Conservation (phyloP, 176 grass and related monocot genomes). For the Raddia distichophylla region DNA sequence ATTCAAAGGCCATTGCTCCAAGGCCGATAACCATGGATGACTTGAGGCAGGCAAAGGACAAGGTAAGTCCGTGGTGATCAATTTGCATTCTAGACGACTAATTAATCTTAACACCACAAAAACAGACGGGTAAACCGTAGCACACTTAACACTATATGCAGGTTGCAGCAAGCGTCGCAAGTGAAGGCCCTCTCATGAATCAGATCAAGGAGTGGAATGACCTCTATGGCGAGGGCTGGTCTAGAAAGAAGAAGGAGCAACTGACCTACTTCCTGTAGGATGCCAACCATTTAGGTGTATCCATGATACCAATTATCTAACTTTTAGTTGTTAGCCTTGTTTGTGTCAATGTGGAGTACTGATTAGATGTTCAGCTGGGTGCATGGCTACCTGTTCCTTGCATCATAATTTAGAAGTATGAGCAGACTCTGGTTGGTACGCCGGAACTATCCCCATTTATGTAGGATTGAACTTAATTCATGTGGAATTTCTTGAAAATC, state of each 20-base stretch:
- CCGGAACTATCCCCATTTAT: no score
- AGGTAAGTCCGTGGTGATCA: slow-evolving; percentile 51
- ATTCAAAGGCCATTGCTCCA: slow-evolving; percentile 27
- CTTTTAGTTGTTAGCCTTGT: no score
- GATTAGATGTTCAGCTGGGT: no score
- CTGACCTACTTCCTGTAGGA: slow-evolving; percentile 82
- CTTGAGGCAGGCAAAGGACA: slow-evolving; percentile 74
- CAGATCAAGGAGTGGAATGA: slow-evolving; percentile 88
- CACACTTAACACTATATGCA: slow-evolving; percentile 24
- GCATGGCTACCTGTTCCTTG: no score
- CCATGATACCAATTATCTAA: no score
- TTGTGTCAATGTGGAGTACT: no score
- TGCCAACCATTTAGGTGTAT: no score
- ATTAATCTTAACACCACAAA: background rate
- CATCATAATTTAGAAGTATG: no score
- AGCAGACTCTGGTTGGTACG: no score
- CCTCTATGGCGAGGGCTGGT: slow-evolving; percentile 80
- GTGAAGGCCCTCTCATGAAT: slow-evolving; percentile 65
- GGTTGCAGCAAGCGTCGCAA: slow-evolving; percentile 70
- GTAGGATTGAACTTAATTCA: no score
- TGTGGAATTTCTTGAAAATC: no score
- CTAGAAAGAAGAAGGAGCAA: slow-evolving; percentile 68
- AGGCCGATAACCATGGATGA: slow-evolving; percentile 90
- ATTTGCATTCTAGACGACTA: background rate
- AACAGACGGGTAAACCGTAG: background rate